Evolutionary conservation across 2,329 filamentous ascomycete species (phyloP).

Genomic region (Hypoxylon sp.): DNA sequence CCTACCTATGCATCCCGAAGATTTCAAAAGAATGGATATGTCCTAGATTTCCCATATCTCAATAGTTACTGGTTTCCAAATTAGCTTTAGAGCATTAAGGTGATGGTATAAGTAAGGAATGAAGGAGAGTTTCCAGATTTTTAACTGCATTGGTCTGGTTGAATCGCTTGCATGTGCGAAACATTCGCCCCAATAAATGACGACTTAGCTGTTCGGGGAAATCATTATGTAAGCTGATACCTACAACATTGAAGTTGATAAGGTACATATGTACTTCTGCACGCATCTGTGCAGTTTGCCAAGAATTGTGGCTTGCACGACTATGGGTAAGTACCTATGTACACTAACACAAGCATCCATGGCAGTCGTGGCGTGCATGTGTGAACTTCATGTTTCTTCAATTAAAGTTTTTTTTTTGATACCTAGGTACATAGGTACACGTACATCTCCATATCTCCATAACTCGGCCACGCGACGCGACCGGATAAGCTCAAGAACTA

Average conservation of each 20-base stretch:
- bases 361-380: slow-evolving; percentile 16
- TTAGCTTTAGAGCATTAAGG: neutral
- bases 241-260: no score
- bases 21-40: neutral
- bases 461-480: slow-evolving; percentile 40
- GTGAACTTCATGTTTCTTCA: slow-evolving; percentile 25
- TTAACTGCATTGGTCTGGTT: slow-evolving; percentile 5
- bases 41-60: neutral
- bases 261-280: no score
- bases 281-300: slow-evolving; percentile 1
- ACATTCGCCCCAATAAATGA: slow-evolving; percentile 1
- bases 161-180: slow-evolving; percentile 11
- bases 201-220: neutral
- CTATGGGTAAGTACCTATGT: no score
- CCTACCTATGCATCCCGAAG: neutral
- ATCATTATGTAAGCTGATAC: neutral
- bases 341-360: neutral
- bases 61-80: neutral
- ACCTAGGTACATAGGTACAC: slow-evolving; percentile 7
- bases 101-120: neutral
- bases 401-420: neutral
- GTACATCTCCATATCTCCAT: slow-evolving; percentile 6
- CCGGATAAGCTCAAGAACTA: slow-evolving; percentile 19
- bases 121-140: slow-evolving; percentile 1
- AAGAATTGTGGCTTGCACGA: slow-evolving; percentile 26